Evolutionary conservation across 352 stramenopile species (phyloP), one percentile per base, ranked within the genome.

Genomic region (Lagenidium sp.): DNA sequence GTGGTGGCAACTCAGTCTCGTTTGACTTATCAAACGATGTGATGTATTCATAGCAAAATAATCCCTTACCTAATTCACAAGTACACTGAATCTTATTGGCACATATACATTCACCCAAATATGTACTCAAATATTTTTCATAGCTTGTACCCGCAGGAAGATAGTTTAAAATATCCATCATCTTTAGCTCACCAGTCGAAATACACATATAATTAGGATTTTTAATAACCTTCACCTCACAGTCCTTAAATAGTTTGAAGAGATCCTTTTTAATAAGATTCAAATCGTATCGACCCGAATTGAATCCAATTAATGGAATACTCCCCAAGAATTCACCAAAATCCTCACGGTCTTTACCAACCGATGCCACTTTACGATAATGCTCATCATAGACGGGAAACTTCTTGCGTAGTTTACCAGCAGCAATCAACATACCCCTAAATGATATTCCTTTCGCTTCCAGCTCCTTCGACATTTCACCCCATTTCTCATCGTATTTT

Each of bases 21-120:
- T 54, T 53, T 4, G 64, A 50, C 4, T 53, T 47, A 22, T 61
- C 25, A 32, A 64, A 70, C 0, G 18, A 34, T 6, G 38, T 65
- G 15, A 69, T 63, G 23, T 64, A 70, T 30, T 70, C 53, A n/a
- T 70, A 58, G 18, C 55, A 52, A 32, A 63, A 57, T 20, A 56
- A 15, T 26, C 57, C 52, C 19, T 59, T 66, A 16, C 30, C 40
- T 20, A 55, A 32, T 28, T 41, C 44, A 51, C 58, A 67, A 4
- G 40, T 12, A 18, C 53, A 63, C 19, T 40, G 24, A 46, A 65
- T 55, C 16, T 65, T 69, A 38, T 65, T 41, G n/a, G 50, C 38
- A 47, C 55, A 65, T 18, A 63, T 52, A 32, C 60, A 65, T 11
- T 36, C 47, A 19, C 60, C 60, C 15, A 65, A 34, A 46, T 69